Percentiles rank a stretch among this genome's conserved stretches.
These are phyloP conservation scores for Cardamine occulta DNA, from an alignment of 345 rosid genomes.

Conservation along the genomic window DNA sequence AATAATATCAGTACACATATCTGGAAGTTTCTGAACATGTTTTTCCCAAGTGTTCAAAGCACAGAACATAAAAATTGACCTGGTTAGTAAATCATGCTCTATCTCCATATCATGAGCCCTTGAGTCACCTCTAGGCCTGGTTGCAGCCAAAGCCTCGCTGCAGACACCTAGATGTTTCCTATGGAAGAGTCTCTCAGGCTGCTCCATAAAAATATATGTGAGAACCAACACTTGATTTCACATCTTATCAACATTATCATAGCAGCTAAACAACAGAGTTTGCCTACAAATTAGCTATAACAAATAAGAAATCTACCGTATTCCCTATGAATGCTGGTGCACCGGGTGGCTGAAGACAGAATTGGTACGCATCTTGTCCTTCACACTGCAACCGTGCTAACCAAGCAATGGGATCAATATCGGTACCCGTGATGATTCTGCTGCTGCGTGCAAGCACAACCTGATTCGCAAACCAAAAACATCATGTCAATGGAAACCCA, in stretches of 20 bases:
- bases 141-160: constrained; percentile 92
- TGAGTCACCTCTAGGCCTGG: constrained; percentile 82
- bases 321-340: constrained; percentile 93
- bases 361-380: constrained; percentile 87
- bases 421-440: constrained; percentile 62
- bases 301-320: constrained; percentile 55
- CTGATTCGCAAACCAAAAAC: constrained; percentile 46
- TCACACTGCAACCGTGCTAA: constrained; percentile 79
- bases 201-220: constrained; percentile 58
- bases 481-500: constrained; percentile 22
- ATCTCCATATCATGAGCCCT: constrained; percentile 65
- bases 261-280: not conserved
- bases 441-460: constrained; percentile 91
- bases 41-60: not conserved
- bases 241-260: not conserved
- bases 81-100: constrained; percentile 77
- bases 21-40: constrained; percentile 8
- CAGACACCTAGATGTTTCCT: constrained; percentile 65
- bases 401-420: constrained; percentile 80
- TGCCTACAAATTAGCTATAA: not conserved
- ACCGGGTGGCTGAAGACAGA: constrained; percentile 86
- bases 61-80: constrained; percentile 45
- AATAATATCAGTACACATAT: constrained; percentile 19
- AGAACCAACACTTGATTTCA: constrained; percentile 39
- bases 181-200: constrained; percentile 97